phyloP scores from a whole-genome alignment of 176 grass and related monocot species.

The Triticum aestivum region IWGSC_CS_RefSeq_v2.1 NC_057803.1:579822518-579823017 shows the following conservation, averaged over 20 bases:
- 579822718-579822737: neutral
- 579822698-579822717: constrained; percentile 15
- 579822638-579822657: constrained; percentile 99
- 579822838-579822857: constrained; percentile 94
- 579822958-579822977: constrained; percentile 9
- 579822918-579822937: constrained; percentile 19
- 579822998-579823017: constrained; percentile 1
- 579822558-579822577: constrained; percentile 61
- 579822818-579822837: constrained; percentile 97
- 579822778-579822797: constrained; percentile 95
- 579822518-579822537: constrained; percentile 18
- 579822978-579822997: constrained; percentile 13
- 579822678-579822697: constrained; percentile 29
- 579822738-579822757: constrained; percentile 67
- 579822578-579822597: constrained; percentile 99
- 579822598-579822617: constrained; percentile 99
- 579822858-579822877: constrained; percentile 85
- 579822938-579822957: neutral
- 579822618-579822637: constrained; percentile 99
- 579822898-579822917: constrained; percentile 13
- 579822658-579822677: constrained; percentile 87
- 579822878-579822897: constrained; percentile 94
- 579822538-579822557: neutral
- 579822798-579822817: constrained; percentile 95
- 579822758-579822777: constrained; percentile 98